Base-by-base conservation (phyloP, 805 yeast genomes). In the Spathaspora girioi region DNA sequence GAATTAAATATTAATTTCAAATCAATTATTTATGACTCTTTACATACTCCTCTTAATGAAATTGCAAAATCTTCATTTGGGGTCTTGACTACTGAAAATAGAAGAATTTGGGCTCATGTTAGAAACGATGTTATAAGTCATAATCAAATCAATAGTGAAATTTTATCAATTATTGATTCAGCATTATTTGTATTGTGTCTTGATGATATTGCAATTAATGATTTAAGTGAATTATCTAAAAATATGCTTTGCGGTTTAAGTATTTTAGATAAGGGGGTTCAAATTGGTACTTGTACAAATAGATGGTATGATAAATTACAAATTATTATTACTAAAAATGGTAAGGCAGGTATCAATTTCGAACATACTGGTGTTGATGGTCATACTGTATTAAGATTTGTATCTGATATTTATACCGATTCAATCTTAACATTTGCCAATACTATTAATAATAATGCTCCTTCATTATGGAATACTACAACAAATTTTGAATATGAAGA, bases 341-440 rank as follows among this genome's bases (percentile, higher is more conserved):
- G 96, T 20, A 87, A 88, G 67, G 97, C 94, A 2, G 97, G 97
- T 27, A 84, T 91, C 57, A 91, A 92, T 67, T 91, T 91, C 64
- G 97, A 91, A 63, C 94, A 91, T 63, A 87, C 97, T 0, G 97
- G 97, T 59, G 96, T 91, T 26, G 97, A 91, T 69, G 97, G 97
- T 51, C 97, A 91, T 67, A 91, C 97, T 0, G 96, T 91, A 4
- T 72, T 91, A 57, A 72, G 97, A 56, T 86, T 87, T 72, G 96
- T 90, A 12, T 83, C 90, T 40, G 97, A 91, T 67, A 87, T 91
- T 50, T 91, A 91, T 65, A 91, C 97, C 0, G 97, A 91, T 65
- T 86, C 96, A 1, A 89, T 91, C 49, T 73, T 91, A 54, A 80
- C 92, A 46, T 91, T 90, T 76, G 97, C 97, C 9, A 84, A 81